These are phyloP conservation scores for Nicotiana benthamiana DNA, from an alignment of 257 asterid genomes.

Conservation along the genomic window DNA sequence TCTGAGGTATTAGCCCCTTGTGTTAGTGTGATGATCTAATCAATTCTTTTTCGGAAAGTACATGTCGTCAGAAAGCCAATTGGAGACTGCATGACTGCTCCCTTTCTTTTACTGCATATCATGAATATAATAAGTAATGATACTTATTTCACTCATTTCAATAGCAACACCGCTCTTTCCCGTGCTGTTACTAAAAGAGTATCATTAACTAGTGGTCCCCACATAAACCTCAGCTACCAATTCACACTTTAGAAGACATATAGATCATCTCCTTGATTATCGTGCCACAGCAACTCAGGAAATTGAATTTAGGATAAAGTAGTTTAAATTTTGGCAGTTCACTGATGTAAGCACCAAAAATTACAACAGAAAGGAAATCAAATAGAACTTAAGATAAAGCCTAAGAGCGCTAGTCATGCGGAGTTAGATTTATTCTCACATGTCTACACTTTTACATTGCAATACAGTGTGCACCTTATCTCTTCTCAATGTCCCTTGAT, in stretches of 20 bases:
- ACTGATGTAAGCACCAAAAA: not conserved
- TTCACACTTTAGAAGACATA: not conserved
- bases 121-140: not conserved
- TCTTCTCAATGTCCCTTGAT: not conserved
- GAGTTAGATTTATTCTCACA: not conserved
- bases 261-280: not conserved
- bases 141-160: not conserved
- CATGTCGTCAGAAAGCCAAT: not conserved
- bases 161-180: not conserved
- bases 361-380: constrained; percentile 1
- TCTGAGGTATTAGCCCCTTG: not conserved
- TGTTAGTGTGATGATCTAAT: not conserved
- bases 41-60: not conserved
- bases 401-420: not conserved
- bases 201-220: not conserved
- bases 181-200: not conserved
- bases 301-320: not conserved
- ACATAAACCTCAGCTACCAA: not conserved
- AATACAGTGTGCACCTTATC: not conserved
- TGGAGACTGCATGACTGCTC: not conserved
- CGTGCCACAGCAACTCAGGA: not conserved
- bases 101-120: not conserved
- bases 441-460: not conserved
- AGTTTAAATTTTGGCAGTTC: not conserved
- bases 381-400: not conserved